phyloP scores from a whole-genome alignment of 805 yeast species.

The Clavispora santaluciae region DNA sequence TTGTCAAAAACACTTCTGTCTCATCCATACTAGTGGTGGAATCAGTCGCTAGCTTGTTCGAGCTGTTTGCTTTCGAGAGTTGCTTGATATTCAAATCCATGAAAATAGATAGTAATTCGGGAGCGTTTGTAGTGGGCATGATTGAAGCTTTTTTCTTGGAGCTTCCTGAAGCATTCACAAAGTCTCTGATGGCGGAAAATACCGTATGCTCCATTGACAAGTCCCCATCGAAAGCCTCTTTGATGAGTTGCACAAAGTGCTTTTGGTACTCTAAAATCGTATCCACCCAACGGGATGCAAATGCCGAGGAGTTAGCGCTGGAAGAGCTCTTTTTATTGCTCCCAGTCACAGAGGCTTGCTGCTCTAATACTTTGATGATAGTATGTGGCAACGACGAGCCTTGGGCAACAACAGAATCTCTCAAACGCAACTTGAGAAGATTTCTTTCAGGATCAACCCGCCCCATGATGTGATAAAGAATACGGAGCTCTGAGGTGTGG shows the following conservation, averaged over 20 bases:
- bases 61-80: constrained; percentile 19
- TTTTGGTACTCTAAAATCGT: constrained; percentile 48
- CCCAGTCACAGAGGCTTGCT: constrained; percentile 8
- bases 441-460: constrained; percentile 52
- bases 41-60: constrained; percentile 10
- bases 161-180: constrained; percentile 52
- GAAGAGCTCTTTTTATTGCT: constrained; percentile 5
- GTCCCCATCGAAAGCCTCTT: constrained; percentile 46
- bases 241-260: constrained; percentile 46
- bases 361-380: constrained; percentile 13
- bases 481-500: constrained; percentile 36
- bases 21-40: constrained; percentile 15
- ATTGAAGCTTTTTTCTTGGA: constrained; percentile 38
- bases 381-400: constrained; percentile 38
- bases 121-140: constrained; percentile 24
- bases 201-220: constrained; percentile 48
- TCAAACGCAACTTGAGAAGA: constrained; percentile 45
- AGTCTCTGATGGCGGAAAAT: constrained; percentile 56
- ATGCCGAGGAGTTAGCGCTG: constrained; percentile 33
- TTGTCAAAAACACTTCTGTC: constrained; percentile 40
- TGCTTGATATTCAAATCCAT: constrained; percentile 40
- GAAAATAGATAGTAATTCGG: constrained; percentile 36
- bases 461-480: constrained; percentile 46
- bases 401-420: constrained; percentile 40
- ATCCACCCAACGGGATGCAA: constrained; percentile 68